phyloP scores from a whole-genome alignment of 495 filamentous ascomycete species.

The Tuber borchii region DNA sequence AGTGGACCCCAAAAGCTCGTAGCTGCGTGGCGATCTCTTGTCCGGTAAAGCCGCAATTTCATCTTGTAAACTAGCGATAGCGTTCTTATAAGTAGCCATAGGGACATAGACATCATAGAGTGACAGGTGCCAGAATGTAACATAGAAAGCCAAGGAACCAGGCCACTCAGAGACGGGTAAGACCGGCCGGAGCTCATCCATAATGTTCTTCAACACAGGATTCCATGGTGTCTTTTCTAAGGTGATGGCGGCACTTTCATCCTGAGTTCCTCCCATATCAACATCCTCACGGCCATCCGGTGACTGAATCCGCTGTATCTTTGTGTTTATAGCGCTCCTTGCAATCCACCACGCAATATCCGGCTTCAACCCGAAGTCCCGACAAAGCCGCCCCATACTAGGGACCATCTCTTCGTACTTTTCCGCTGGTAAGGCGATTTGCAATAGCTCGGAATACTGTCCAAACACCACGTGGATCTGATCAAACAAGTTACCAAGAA shows the following conservation, averaged over 20 bases:
- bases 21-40: slow-evolving; percentile 61
- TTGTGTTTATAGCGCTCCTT: slow-evolving; percentile 58
- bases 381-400: slow-evolving; percentile 61
- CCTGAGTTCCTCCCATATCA: slow-evolving; percentile 45
- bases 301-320: slow-evolving; percentile 45
- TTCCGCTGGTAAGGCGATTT: slow-evolving; percentile 64
- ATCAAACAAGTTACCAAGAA: slow-evolving; percentile 77
- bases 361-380: slow-evolving; percentile 72
- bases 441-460: slow-evolving; percentile 84
- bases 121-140: slow-evolving; percentile 87
- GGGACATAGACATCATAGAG: slow-evolving; percentile 72
- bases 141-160: slow-evolving; percentile 67
- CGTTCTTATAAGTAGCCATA: slow-evolving; percentile 64
- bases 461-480: slow-evolving; percentile 76
- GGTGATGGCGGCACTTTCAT: slow-evolving; percentile 23
- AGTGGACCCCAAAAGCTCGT: slow-evolving; percentile 53
- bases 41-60: slow-evolving; percentile 56
- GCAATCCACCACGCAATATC: slow-evolving; percentile 82
- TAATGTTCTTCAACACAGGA: slow-evolving; percentile 69
- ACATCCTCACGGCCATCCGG: slow-evolving; percentile 42
- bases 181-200: slow-evolving; percentile 57
- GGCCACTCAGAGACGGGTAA: slow-evolving; percentile 61
- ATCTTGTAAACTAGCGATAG: slow-evolving; percentile 57
- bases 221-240: slow-evolving; percentile 53
- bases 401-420: slow-evolving; percentile 82